Conservation (phyloP, 2,329 filamentous ascomycete species). For the Pezicula carpinea region DNA sequence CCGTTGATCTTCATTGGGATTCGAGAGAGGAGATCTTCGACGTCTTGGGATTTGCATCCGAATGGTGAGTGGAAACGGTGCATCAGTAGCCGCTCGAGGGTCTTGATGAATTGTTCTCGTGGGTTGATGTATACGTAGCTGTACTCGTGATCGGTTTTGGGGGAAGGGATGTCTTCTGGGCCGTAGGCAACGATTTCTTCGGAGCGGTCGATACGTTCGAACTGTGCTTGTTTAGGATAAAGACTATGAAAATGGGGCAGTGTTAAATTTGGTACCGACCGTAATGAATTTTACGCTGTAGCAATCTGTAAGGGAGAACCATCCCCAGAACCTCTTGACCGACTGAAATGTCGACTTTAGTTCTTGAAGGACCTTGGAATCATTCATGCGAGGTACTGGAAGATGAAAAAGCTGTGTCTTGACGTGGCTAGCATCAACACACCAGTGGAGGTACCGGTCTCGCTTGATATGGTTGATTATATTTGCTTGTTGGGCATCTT, state of each 20-base stretch:
- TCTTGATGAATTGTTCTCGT: not conserved
- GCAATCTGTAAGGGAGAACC: not conserved
- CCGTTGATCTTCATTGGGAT: not conserved
- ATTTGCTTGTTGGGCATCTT: not conserved
- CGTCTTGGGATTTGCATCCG: not conserved
- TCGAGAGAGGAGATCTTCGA: not conserved
- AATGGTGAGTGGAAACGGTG: not conserved
- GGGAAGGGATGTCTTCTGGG: not conserved
- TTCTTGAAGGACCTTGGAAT: not conserved
- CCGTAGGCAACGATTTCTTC: not conserved
- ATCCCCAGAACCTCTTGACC: not conserved
- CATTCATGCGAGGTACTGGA: not conserved
- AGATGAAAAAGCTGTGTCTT: not conserved
- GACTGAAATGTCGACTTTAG: not conserved
- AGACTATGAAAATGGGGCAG: not conserved
- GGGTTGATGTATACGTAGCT: not conserved
- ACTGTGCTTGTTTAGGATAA: not conserved
- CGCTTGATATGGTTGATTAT: not conserved
- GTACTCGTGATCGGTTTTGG: not conserved
- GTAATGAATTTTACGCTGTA: not conserved
- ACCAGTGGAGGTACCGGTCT: not conserved
- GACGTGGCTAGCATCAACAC: not conserved
- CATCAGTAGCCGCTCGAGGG: not conserved
- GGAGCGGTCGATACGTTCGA: not conserved
- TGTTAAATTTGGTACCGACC: not conserved